Percentiles rank a stretch among this genome's conserved stretches.
Evolutionary conservation across 2,329 filamentous ascomycete genomes (phyloP).

Genomic region (Trichophaea hybrida): DNA sequence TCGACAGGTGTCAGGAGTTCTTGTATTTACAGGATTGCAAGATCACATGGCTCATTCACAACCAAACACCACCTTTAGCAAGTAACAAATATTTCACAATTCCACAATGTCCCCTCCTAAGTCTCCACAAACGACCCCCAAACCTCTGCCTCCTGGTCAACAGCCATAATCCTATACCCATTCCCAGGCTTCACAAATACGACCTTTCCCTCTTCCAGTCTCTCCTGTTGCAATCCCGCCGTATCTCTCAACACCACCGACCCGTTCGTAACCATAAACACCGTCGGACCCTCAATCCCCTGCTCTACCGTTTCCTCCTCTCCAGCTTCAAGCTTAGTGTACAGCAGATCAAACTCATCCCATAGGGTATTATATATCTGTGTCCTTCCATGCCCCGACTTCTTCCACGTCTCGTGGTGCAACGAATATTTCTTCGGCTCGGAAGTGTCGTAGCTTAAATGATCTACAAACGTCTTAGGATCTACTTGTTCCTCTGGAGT

Average conservation of each 20-base stretch:
- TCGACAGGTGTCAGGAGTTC: too few relatives aligned
- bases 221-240: slow-evolving; percentile 37
- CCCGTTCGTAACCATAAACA: slow-evolving; percentile 49
- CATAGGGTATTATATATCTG: slow-evolving; percentile 51
- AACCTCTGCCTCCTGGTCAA: slow-evolving; percentile 34
- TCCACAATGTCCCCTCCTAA: background rate
- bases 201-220: slow-evolving; percentile 47
- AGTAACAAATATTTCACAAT: too few relatives aligned
- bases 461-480: slow-evolving; percentile 47
- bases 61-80: too few relatives aligned
- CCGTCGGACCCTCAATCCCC: slow-evolving; percentile 45
- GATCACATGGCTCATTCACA: too few relatives aligned
- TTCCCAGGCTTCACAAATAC: slow-evolving; percentile 51
- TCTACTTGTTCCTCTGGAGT: slow-evolving; percentile 49
- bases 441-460: slow-evolving; percentile 51
- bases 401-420: slow-evolving; percentile 36
- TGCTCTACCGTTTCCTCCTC: slow-evolving; percentile 39
- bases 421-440: slow-evolving; percentile 43
- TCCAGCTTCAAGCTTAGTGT: slow-evolving; percentile 43
- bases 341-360: slow-evolving; percentile 57
- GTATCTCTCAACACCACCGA: slow-evolving; percentile 41
- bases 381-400: slow-evolving; percentile 46
- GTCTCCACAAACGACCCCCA: slow-evolving; percentile 27
- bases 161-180: slow-evolving; percentile 36
- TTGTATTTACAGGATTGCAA: too few relatives aligned